A percentile compares a stretch with the other conserved stretches of the same genome.
phyloP scores from a whole-genome alignment of 2,329 filamentous ascomycete species.

The Microsporum canis region DNA sequence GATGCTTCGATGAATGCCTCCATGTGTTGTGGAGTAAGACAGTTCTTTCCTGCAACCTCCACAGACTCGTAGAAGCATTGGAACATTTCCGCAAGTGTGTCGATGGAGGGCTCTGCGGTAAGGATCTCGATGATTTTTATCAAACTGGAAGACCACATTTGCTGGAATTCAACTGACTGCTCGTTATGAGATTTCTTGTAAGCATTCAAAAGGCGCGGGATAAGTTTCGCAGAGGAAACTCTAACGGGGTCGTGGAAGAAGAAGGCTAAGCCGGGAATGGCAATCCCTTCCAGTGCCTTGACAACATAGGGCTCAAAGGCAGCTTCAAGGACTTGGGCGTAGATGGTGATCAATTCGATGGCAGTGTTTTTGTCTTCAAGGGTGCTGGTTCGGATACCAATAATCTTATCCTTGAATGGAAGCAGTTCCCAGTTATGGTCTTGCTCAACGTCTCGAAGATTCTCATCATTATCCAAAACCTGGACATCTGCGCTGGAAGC shows the following conservation, averaged over 20 bases:
- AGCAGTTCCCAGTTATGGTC: constrained; percentile 98
- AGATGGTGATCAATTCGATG: constrained; percentile 96
- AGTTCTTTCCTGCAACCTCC: constrained; percentile 81
- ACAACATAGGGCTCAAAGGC: constrained; percentile 85
- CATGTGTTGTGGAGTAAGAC: constrained; percentile 69
- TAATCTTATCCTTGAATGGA: constrained; percentile 92
- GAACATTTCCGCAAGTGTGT: constrained; percentile 97
- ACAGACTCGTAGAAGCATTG: constrained; percentile 99
- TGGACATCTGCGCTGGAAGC: constrained; percentile 96
- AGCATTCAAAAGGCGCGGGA: constrained; percentile 83
- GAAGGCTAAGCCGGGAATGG: constrained; percentile 84
- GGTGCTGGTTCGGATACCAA: constrained; percentile 92
- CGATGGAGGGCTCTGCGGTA: constrained; percentile 85
- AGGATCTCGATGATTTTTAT: constrained; percentile 89
- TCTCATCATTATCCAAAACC: constrained; percentile 86
- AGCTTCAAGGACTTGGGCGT: constrained; percentile 88
- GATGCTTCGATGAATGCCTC: constrained; percentile 76
- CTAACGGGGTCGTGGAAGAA: constrained; percentile 99
- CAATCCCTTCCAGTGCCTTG: constrained; percentile 94
- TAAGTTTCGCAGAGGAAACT: constrained; percentile 85
- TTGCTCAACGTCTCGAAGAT: constrained; percentile 81
- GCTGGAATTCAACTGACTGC: constrained; percentile 64
- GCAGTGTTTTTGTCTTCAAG: constrained; percentile 99
- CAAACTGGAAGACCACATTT: constrained; percentile 73
- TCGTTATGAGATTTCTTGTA: constrained; percentile 86